Percentiles rank a stretch among this genome's conserved stretches.
phyloP scores from a whole-genome alignment of 179 eudicot species.

The Silene vulgaris region DNA sequence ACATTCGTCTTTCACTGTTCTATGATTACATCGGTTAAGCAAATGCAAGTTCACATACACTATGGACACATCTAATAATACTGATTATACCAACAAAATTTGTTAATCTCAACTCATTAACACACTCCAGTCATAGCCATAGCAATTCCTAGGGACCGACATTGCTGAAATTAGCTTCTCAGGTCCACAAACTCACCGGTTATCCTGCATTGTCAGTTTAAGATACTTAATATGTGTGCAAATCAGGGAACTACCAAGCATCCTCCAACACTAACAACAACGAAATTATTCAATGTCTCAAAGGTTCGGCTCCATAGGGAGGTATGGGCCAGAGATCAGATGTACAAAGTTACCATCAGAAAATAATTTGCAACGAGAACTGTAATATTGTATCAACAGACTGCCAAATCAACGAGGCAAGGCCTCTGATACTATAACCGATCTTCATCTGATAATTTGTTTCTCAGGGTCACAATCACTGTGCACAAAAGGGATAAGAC shows the following conservation, averaged over 20 bases:
- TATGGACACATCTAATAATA: neutral
- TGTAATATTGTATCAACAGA: neutral
- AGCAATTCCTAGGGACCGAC: neutral
- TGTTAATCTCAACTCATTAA: neutral
- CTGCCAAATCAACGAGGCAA: too few species aligned
- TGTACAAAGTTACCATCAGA: neutral
- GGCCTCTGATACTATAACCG: too few species aligned
- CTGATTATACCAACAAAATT: slow-evolving; percentile 1
- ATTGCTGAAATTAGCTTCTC: slow-evolving; percentile 10
- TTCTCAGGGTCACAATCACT: neutral
- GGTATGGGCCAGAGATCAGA: neutral
- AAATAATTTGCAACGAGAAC: neutral
- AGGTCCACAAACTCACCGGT: slow-evolving; percentile 34
- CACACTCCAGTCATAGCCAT: neutral
- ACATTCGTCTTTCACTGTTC: neutral
- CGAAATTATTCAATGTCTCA: neutral
- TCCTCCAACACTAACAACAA: neutral
- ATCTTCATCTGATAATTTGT: neutral
- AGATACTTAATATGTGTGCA: neutral
- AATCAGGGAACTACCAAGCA: neutral
- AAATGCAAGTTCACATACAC: neutral
- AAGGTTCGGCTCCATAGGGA: neutral
- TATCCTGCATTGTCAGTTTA: slow-evolving; percentile 27
- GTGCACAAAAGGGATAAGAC: too few species aligned
- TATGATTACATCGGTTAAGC: neutral